Percentiles rank a stretch among this genome's conserved stretches.
Evolutionary conservation across 352 stramenopile species (phyloP).

Genomic region (Pythium vanterpoolii): DNA sequence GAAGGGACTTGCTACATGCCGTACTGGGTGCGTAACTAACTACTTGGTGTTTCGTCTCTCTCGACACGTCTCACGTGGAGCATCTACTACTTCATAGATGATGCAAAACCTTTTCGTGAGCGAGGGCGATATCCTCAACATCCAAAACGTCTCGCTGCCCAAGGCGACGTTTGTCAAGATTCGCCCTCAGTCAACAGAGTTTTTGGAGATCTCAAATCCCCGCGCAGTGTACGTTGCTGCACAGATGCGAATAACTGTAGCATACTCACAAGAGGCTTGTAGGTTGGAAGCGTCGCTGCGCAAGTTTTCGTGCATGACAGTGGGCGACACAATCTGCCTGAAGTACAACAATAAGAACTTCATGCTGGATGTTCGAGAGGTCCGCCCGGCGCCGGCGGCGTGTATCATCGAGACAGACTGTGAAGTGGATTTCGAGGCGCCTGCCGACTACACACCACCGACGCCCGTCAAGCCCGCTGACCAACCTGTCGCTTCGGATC

Average conservation of each 20-base stretch:
- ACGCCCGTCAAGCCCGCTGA: conserved; percentile 23
- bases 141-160: conserved; percentile 94
- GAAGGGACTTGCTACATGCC: conserved; percentile 99
- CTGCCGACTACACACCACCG: conserved; percentile 77
- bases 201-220: conserved; percentile 98
- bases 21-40: conserved; percentile 91
- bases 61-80: too few species aligned
- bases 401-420: conserved; percentile 99
- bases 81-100: too few species aligned
- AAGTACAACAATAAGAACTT: conserved; percentile 99
- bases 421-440: conserved; percentile 99
- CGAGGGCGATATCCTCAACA: conserved; percentile 92
- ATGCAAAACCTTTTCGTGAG: conserved; percentile 98
- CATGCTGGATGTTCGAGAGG: conserved; percentile 97
- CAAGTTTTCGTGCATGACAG: conserved; percentile 97
- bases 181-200: conserved; percentile 97
- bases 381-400: conserved; percentile 93
- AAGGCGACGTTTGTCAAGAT: conserved; percentile 99
- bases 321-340: conserved; percentile 97
- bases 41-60: too few species aligned
- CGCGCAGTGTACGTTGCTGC: conserved; percentile 93
- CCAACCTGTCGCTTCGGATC: conserved; percentile 35
- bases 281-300: conserved; percentile 79
- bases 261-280: neutral
- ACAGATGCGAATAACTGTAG: neutral